A percentile compares a stretch with the other conserved stretches of the same genome.
These are phyloP conservation scores for Arachis monticola DNA, from an alignment of 331 rosid species.

Conservation along the genomic window DNA sequence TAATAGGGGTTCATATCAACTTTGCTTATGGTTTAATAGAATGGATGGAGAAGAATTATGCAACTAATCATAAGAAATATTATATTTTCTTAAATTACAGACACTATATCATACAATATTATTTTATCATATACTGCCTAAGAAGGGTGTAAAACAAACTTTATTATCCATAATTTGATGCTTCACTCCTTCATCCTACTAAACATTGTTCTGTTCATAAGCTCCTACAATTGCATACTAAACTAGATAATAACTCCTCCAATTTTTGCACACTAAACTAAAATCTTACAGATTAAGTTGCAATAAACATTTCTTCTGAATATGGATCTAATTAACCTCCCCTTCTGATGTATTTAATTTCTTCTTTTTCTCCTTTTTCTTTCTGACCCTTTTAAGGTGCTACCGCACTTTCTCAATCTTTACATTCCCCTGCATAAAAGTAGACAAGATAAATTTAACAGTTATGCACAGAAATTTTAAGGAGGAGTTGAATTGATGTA, in stretches of 20 bases:
- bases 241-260: slow-evolving; percentile 17
- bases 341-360: background rate
- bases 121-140: background rate
- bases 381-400: background rate
- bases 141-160: background rate
- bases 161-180: slow-evolving; percentile 8
- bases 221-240: slow-evolving; percentile 26
- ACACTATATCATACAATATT: slow-evolving; percentile 16
- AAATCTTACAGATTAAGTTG: slow-evolving; percentile 11
- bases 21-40: background rate
- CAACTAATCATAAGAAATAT: slow-evolving; percentile 31
- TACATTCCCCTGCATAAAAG: slow-evolving; percentile 52
- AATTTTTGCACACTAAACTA: slow-evolving; percentile 36
- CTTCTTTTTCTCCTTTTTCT: background rate
- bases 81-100: slow-evolving; percentile 4
- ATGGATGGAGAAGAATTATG: background rate
- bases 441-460: slow-evolving; percentile 19
- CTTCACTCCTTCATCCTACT: slow-evolving; percentile 16
- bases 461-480: slow-evolving; percentile 5
- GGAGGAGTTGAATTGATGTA: background rate
- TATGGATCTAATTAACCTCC: slow-evolving; percentile 38
- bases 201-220: slow-evolving; percentile 38
- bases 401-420: slow-evolving; percentile 48
- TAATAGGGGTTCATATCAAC: background rate
- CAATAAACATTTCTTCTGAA: slow-evolving; percentile 37